These are phyloP conservation scores for Gyrodon lividus DNA, from an alignment of 768 basidiomycete species.

Conservation along the genomic window DNA sequence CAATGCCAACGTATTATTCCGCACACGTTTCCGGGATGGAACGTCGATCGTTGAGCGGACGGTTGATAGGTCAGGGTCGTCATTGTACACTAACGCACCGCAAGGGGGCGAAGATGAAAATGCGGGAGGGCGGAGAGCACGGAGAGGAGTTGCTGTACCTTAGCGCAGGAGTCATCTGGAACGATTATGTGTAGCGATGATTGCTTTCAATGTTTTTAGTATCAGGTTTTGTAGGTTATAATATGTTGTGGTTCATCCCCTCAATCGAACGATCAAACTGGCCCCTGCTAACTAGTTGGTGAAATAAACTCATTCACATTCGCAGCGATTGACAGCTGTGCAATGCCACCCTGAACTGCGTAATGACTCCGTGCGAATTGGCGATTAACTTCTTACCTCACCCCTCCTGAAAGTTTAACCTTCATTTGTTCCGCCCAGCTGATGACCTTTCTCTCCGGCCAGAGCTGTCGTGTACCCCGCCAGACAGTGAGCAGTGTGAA, in stretches of 20 bases:
- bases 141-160: constrained; percentile 9
- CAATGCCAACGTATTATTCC: constrained; percentile 95
- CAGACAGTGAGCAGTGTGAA: too few relatives aligned
- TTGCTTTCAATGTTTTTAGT: constrained; percentile 1
- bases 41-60: constrained; percentile 89
- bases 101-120: constrained; percentile 11
- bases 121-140: constrained; percentile 18
- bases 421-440: too few relatives aligned
- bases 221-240: constrained; percentile 14
- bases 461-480: too few relatives aligned
- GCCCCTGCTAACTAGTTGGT: too few relatives aligned
- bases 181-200: background rate
- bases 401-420: too few relatives aligned
- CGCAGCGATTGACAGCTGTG: too few relatives aligned
- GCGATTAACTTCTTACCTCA: too few relatives aligned
- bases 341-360: too few relatives aligned
- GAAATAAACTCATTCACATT: too few relatives aligned
- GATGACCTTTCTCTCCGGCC: too few relatives aligned
- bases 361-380: too few relatives aligned
- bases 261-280: too few relatives aligned
- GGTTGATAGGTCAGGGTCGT: constrained; percentile 58
- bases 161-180: background rate
- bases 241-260: background rate
- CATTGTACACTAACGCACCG: constrained; percentile 32
- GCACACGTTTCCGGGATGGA: constrained; percentile 90